phyloP scores from a whole-genome alignment of 345 rosid genomes.

The Rhizophora mangle region DNA sequence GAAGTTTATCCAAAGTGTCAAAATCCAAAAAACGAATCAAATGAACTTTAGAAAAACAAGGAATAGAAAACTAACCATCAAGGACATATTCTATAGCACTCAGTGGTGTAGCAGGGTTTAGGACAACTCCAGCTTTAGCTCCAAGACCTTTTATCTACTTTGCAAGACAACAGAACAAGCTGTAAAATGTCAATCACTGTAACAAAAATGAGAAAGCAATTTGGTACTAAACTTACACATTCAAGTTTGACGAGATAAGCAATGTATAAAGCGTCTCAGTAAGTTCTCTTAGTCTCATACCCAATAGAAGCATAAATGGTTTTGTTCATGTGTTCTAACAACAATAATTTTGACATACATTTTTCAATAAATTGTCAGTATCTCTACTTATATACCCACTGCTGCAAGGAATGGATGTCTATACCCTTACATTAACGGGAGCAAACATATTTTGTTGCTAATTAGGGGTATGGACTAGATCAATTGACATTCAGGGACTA shows the following conservation, averaged over 20 bases:
- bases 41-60: neutral
- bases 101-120: conserved; percentile 89
- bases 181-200: conserved; percentile 2
- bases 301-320: neutral
- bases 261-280: conserved; percentile 9
- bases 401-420: neutral
- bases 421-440: neutral
- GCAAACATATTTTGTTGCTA: neutral
- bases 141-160: conserved; percentile 80
- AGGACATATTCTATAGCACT: conserved; percentile 78
- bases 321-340: no score
- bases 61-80: conserved; percentile 59
- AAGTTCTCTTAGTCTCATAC: neutral
- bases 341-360: no score
- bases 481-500: no score
- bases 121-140: conserved; percentile 97
- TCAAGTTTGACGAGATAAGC: conserved; percentile 6
- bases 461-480: neutral
- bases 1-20: neutral
- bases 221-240: neutral
- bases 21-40: neutral
- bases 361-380: no score
- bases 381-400: neutral
- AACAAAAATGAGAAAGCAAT: conserved; percentile 10
- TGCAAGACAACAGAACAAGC: conserved; percentile 2